Evolutionary conservation across 352 stramenopile species (phyloP), one percentile per base, ranked within the genome.

Genomic region (Phytopythium kandeliae): DNA sequence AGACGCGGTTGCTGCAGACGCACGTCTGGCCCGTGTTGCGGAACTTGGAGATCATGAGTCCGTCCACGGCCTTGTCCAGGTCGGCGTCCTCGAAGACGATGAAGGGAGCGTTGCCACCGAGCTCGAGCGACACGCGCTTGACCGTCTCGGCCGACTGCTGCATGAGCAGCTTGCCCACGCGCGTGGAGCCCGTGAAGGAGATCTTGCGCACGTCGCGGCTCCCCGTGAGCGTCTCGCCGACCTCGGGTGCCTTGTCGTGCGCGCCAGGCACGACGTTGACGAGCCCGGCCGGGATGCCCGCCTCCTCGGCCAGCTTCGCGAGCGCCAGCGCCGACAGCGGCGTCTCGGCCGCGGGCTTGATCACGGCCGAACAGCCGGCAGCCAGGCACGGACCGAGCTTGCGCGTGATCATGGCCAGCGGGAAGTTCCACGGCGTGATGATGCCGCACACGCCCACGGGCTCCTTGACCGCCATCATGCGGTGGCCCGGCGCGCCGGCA

Each of bases 361-460:
- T 67, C 8, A 99, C 89, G 8, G 86, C 78, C 3, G 95, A 96
- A 67, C 96, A 99, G 17, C 97, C 97, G 5, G 91, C 89, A 12
- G 89, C 86, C 13, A 99, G 65, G 31, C 95, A 95, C 1, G 95
- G 93, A 7, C 72, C 96, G 9, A 97, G 75, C 68, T 99, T 99
- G 17, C 96, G 78, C 26, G 96, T 98, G 55, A 99, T 97, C 96
- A 99, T 99, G 4, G 95, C 96, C 36, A 97, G 67, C 7, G 97
- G 97, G 63, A 99, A 99, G 72, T 99, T 99, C 97, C 96, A 99
- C 16, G 93, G 96, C 46, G 96, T 97, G 53, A 99, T 95, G 45
- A 99, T 85, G 25, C 72, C 92, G 53, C 76, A 95, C 24, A 99
- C 93, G 38, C 97, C 97, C 6, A 99, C 86, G 2, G 96, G 92